phyloP scores from a whole-genome alignment of 495 filamentous ascomycete genomes.

The Hypoxylon rickii region DNA sequence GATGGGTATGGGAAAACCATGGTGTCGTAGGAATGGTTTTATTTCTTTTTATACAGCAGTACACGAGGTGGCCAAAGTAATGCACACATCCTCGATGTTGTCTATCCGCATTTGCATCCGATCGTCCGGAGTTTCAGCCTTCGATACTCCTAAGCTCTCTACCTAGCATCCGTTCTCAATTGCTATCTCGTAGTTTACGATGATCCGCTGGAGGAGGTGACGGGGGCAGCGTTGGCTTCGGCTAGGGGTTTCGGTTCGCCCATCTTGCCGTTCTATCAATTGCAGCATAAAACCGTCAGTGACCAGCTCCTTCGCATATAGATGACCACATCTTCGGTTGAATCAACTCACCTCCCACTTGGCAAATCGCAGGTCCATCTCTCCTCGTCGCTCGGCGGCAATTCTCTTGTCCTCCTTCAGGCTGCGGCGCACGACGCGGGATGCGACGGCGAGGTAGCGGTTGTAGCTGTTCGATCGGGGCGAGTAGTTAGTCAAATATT shows the following conservation, averaged over 20 bases:
- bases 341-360: constrained; percentile 88
- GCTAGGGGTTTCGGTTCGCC: constrained; percentile 78
- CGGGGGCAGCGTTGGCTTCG: constrained; percentile 68
- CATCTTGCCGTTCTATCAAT: constrained; percentile 89
- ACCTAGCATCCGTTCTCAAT: neutral
- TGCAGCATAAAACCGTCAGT: constrained; percentile 36
- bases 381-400: constrained; percentile 83
- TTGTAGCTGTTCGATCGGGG: constrained; percentile 67
- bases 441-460: constrained; percentile 77
- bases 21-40: constrained; percentile 5
- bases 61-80: constrained; percentile 27
- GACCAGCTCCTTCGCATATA: neutral
- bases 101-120: constrained; percentile 24
- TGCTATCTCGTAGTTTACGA: constrained; percentile 29
- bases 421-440: constrained; percentile 82
- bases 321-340: neutral
- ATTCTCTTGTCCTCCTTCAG: constrained; percentile 92
- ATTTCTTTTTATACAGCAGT: constrained; percentile 40
- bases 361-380: constrained; percentile 87
- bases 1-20: neutral
- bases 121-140: constrained; percentile 7
- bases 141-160: constrained; percentile 10
- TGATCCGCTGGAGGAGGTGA: constrained; percentile 46
- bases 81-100: constrained; percentile 15
- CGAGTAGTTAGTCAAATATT: constrained; percentile 38